Evolutionary conservation across 108 stramenopile species (phyloP), one percentile per base, ranked within the genome.

Genomic region (Aurantiochytrium sp.): DNA sequence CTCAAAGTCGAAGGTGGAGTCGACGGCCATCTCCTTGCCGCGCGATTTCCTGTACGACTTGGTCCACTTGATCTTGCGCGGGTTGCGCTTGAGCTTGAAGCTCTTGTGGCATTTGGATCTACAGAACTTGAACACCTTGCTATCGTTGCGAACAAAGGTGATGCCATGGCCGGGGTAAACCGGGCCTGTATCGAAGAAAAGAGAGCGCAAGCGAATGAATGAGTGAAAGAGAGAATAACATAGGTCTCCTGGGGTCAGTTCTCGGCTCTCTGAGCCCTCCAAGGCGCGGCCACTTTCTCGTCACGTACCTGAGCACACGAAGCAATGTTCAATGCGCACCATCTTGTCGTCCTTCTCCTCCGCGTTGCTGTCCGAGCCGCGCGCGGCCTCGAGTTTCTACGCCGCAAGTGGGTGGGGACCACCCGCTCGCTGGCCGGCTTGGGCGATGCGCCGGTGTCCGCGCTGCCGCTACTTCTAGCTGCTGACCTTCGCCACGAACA

Each of bases 131-230:
- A 99, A 99, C 87, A 91, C 95, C 93, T 99, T 99, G 90, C 95
- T 94, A 92, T 99, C 99, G 92, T 99, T 99, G 57, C 99, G 95
- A 60, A 98, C 99, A 91, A 99, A 99, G 60, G 95, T 92, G 89
- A 98, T 97, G 16, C 99, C 99, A 89, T 99, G 99, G 12, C 99
- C 99, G 5, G 99, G 99, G 91, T 99, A 99, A 89, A 96, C 96
- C 43, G 98, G 98, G 28, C 97, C 96, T 5, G 96, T 96, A 91
- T 35, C 2, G 35, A 35, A 35, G 35, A 35, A 35, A 35, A 0
- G 35, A 35, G 2, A 35, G 35, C 1, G 35, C 35, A 35, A 2
- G 35, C 35, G 35, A 35, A 35, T 35, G 35, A 35, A 35, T 35
- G 35, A 35, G 2, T 2, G 35, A 2, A 35, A 35, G 35, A 35